A percentile compares a stretch with the other conserved stretches of the same genome.
These are phyloP conservation scores for Globisporangium irregulare DNA, from an alignment of 352 stramenopile genomes.

Conservation along the genomic window DNA sequence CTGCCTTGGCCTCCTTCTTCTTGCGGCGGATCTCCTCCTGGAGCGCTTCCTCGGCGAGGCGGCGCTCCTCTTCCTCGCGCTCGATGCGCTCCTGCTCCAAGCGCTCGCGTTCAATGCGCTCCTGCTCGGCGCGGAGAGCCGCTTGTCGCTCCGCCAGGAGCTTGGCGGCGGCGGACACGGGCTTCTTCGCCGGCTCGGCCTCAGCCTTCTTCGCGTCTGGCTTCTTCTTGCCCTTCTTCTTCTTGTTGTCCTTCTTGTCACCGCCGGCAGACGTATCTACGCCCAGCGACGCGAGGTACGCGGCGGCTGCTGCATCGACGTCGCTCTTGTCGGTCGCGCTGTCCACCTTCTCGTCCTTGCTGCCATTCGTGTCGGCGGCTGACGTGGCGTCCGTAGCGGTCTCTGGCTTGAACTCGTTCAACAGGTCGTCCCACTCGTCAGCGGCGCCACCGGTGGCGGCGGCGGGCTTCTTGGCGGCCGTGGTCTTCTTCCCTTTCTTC, in stretches of 20 bases:
- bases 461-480: slow-evolving; percentile 49
- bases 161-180: slow-evolving; percentile 68
- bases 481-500: slow-evolving; percentile 78
- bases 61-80: slow-evolving; percentile 64
- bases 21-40: slow-evolving; percentile 70
- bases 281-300: slow-evolving; percentile 73
- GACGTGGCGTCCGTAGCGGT: slow-evolving; percentile 14
- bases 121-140: slow-evolving; percentile 68
- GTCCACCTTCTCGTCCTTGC: slow-evolving; percentile 18
- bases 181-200: slow-evolving; percentile 57
- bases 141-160: slow-evolving; percentile 72
- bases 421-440: slow-evolving; percentile 69
- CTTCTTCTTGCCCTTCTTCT: slow-evolving; percentile 86
- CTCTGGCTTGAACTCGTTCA: slow-evolving; percentile 64
- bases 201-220: slow-evolving; percentile 47
- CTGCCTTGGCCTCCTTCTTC: slow-evolving; percentile 81
- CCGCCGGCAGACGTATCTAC: slow-evolving; percentile 47
- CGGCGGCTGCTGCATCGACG: slow-evolving; percentile 69
- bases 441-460: slow-evolving; percentile 13
- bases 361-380: slow-evolving; percentile 7
- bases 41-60: slow-evolving; percentile 36
- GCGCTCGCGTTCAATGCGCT: slow-evolving; percentile 69
- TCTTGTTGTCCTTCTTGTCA: slow-evolving; percentile 71
- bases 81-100: slow-evolving; percentile 63
- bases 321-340: slow-evolving; percentile 19